Evolutionary conservation across 495 filamentous ascomycete species (phyloP), one percentile per base, ranked within the genome.

Genomic region (Penicillium diatomitis): DNA sequence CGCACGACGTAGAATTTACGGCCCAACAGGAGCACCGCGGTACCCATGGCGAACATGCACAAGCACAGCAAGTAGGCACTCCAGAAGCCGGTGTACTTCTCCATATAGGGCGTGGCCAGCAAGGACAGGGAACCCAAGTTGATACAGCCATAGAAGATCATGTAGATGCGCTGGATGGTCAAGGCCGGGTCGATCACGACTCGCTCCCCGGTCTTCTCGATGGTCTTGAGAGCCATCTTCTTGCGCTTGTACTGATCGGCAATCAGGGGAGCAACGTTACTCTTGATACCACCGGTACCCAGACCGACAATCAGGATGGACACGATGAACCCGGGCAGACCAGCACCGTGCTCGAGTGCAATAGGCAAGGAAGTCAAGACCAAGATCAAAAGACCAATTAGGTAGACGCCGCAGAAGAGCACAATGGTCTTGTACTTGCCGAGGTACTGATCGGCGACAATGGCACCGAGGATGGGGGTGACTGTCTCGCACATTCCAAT

Each of bases 161-260:
- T 81, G 71, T 84, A 84, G 48, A 91, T 83, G 39, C 81, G 75
- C 67, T 87, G 83, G 49, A 86, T 77, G 8, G 86, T 89, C 41
- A 86, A 75, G 39, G 79, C 71, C 2, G 87, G 86, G 57, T 90
- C 85, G 37, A 90, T 78, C 45, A 92, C 79, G 28, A 87, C 83
- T 32, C 79, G 75, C 68, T 89, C 84, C 46, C 87, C 87, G 20
- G 20, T 20, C 45, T 72, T 80, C 65, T 78, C 74, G 29, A 66
- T 62, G 31, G 66, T 68, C 34, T 57, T 55, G 39, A 81, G 58
- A 8, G 65, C 74, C 71, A 81, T 70, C 54, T 78, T 83, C 56
- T 82, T 80, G 30, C 82, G 75, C 52, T 79, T 79, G 48, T 78
- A 83, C 66, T 91, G 87, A 54, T 90, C 87, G 38, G 86, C 85